Percentiles rank a stretch among this genome's conserved stretches.
These are phyloP conservation scores for Russula abietina DNA, from an alignment of 768 basidiomycete genomes.

Conservation along the genomic window DNA sequence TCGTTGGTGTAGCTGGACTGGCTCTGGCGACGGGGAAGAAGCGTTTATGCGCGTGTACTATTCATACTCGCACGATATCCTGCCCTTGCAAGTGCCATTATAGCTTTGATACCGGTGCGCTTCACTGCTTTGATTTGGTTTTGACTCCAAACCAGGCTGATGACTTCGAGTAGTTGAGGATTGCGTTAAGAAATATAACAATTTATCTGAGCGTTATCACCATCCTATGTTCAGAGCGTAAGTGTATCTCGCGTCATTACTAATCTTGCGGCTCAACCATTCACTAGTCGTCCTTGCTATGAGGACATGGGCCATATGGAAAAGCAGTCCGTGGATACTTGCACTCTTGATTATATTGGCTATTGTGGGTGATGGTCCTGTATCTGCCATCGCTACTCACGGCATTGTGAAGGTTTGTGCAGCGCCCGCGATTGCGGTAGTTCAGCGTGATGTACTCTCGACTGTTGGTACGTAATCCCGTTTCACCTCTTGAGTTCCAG, in stretches of 20 bases:
- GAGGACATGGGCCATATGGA: conserved; percentile 32
- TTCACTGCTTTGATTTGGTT: too few species aligned
- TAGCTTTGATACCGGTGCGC: conserved; percentile 13
- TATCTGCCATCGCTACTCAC: not conserved
- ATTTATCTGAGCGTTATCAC: conserved; percentile 4
- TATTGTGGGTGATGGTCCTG: not conserved
- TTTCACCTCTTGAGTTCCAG: too few species aligned
- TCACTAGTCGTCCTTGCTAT: conserved; percentile 28
- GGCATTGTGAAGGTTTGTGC: not conserved
- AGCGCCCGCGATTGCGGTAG: not conserved
- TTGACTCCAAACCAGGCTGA: not conserved
- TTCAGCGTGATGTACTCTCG: not conserved
- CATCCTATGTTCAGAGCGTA: conserved; percentile 12
- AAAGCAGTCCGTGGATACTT: conserved; percentile 22
- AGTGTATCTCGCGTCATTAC: not conserved
- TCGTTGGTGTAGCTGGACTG: conserved; percentile 3
- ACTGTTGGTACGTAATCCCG: not conserved
- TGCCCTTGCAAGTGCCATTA: conserved; percentile 1
- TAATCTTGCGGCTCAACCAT: not conserved
- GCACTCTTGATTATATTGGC: not conserved
- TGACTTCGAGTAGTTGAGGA: not conserved
- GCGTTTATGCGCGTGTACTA: not conserved
- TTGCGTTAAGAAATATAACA: not conserved
- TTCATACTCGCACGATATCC: conserved; percentile 18
- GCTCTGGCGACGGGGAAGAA: conserved; percentile 5